phyloP scores from a whole-genome alignment of 2,329 filamentous ascomycete species.

The Sporothrix curviconia region DNA sequence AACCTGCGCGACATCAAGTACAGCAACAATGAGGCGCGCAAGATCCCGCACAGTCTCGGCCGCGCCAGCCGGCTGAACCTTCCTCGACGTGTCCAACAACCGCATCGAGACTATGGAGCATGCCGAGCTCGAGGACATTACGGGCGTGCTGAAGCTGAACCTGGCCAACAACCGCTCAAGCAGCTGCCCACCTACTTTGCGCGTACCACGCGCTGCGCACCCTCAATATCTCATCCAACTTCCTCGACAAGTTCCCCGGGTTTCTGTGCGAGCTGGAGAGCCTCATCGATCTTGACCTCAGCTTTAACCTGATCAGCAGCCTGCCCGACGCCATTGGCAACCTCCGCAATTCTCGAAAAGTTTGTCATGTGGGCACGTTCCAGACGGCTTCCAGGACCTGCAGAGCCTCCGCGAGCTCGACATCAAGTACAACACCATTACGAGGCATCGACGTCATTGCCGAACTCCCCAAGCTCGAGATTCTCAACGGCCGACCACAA shows the following conservation, averaged over 20 bases:
- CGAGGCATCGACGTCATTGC: slow-evolving; percentile 83
- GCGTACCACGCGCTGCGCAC: slow-evolving; percentile 72
- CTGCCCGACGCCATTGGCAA: slow-evolving; percentile 74
- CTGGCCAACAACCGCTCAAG: slow-evolving; percentile 87
- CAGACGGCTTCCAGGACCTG: slow-evolving; percentile 65
- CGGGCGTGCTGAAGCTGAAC: slow-evolving; percentile 78
- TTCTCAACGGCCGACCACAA: slow-evolving; percentile 89
- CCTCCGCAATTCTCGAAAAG: slow-evolving; percentile 72
- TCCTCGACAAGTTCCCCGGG: slow-evolving; percentile 73
- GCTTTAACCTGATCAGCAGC: slow-evolving; percentile 82
- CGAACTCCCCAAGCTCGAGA: slow-evolving; percentile 77
- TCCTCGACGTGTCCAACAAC: slow-evolving; percentile 93
- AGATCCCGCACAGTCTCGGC: slow-evolving; percentile 75
- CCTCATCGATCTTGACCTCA: slow-evolving; percentile 88
- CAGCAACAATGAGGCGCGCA: slow-evolving; percentile 85
- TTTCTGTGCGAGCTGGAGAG: slow-evolving; percentile 78
- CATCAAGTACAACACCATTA: slow-evolving; percentile 85
- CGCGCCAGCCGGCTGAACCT: slow-evolving; percentile 75
- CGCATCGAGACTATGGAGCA: slow-evolving; percentile 79
- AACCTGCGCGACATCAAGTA: slow-evolving; percentile 93
- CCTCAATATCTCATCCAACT: slow-evolving; percentile 91
- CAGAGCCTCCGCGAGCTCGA: slow-evolving; percentile 82
- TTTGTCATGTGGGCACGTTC: slow-evolving; percentile 79
- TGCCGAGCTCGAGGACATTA: slow-evolving; percentile 69
- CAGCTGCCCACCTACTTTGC: slow-evolving; percentile 70